These are phyloP conservation scores for Phytophthora multivora DNA, from an alignment of 352 stramenopile species.

Conservation along the genomic window DNA sequence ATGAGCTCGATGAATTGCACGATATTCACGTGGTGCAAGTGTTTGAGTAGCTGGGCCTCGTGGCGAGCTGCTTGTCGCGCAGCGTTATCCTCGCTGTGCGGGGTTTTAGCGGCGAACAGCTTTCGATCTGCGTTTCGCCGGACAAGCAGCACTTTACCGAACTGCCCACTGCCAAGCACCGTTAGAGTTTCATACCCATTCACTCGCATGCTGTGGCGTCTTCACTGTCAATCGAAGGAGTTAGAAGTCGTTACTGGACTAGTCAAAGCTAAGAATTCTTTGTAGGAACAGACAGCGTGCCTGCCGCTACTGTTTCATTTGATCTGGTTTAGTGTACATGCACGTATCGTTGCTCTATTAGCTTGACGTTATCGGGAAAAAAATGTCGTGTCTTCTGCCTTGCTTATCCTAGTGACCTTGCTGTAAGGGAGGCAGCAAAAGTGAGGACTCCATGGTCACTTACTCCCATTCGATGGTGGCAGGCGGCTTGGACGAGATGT, in stretches of 20 bases:
- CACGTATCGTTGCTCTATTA: slow-evolving; percentile 46
- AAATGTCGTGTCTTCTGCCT: neutral
- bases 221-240: slow-evolving; percentile 1
- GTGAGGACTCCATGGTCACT: slow-evolving; percentile 13
- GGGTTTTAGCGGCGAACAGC: slow-evolving; percentile 63
- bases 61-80: slow-evolving; percentile 12
- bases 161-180: slow-evolving; percentile 63
- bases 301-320: slow-evolving; percentile 17
- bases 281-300: slow-evolving; percentile 20
- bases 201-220: slow-evolving; percentile 22
- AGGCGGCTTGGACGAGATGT: slow-evolving; percentile 99
- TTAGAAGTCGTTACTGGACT: slow-evolving; percentile 10
- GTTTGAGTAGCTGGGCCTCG: slow-evolving; percentile 58
- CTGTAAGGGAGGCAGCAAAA: slow-evolving; percentile 9
- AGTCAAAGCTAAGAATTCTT: slow-evolving; percentile 8
- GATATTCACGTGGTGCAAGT: slow-evolving; percentile 67
- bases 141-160: slow-evolving; percentile 61
- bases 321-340: slow-evolving; percentile 42
- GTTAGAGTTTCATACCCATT: slow-evolving; percentile 51
- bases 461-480: slow-evolving; percentile 99
- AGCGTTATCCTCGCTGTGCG: slow-evolving; percentile 20
- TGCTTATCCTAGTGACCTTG: slow-evolving; percentile 18
- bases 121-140: slow-evolving; percentile 31
- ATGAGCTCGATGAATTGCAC: slow-evolving; percentile 62
- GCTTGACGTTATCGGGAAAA: slow-evolving; percentile 25